phyloP scores from a whole-genome alignment of 179 eudicot species.

The Heliamphora pulchella region DNA sequence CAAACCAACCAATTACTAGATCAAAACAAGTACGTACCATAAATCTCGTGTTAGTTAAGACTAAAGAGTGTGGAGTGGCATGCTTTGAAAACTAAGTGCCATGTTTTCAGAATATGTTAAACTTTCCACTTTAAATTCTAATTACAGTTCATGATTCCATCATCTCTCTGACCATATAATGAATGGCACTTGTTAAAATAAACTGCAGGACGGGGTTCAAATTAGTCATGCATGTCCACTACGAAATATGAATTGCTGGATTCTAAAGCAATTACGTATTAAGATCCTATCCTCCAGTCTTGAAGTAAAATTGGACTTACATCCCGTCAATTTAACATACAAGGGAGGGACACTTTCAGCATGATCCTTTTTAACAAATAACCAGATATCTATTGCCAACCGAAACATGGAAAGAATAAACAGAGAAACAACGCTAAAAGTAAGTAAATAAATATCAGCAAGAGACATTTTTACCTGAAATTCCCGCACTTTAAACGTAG shows the following conservation, averaged over 20 bases:
- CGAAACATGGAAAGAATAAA: not conserved
- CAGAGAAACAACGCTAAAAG: not conserved
- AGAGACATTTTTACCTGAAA: constrained; percentile 47
- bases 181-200: not conserved
- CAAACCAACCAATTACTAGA: not conserved
- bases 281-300: too few relatives aligned
- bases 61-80: not conserved
- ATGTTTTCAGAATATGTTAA: not conserved
- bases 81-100: not conserved
- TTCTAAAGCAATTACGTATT: too few relatives aligned
- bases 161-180: too few relatives aligned
- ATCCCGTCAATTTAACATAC: not conserved
- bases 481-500: constrained; percentile 80
- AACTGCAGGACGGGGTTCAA: not conserved
- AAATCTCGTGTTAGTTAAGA: not conserved
- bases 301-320: not conserved
- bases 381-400: not conserved
- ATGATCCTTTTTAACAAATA: not conserved
- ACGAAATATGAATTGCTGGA: too few relatives aligned
- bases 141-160: too few relatives aligned
- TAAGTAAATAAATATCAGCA: not conserved
- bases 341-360: not conserved
- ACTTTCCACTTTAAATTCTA: not conserved
- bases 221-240: not conserved
- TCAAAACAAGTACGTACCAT: not conserved